Evolutionary conservation across 1,139 yeast genomes (phyloP).

Genomic region (Williopsis jadinii): DNA sequence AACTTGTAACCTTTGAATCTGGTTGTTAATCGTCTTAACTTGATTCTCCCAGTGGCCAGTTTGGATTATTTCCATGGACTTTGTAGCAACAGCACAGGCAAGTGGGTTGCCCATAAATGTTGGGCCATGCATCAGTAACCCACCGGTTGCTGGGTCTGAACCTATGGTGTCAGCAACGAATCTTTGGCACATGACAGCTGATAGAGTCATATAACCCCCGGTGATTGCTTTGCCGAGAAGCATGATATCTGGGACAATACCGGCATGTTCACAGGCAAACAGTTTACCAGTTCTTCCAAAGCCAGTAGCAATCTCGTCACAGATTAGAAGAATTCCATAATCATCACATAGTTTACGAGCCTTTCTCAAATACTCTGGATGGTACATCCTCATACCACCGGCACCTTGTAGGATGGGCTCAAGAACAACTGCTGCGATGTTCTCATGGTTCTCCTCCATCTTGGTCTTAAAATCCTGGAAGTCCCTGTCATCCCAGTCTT

Average conservation of each 20-base stretch:
- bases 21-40: slow-evolving; percentile 19
- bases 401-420: slow-evolving; percentile 34
- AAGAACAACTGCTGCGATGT: slow-evolving; percentile 29
- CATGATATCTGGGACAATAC: slow-evolving; percentile 27
- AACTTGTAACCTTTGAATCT: slow-evolving; percentile 13
- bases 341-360: slow-evolving; percentile 26
- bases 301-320: slow-evolving; percentile 31
- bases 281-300: slow-evolving; percentile 28
- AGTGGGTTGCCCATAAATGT: slow-evolving; percentile 32
- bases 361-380: slow-evolving; percentile 25
- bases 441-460: slow-evolving; percentile 20
- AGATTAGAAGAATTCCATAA: slow-evolving; percentile 25
- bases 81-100: slow-evolving; percentile 28
- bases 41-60: slow-evolving; percentile 21
- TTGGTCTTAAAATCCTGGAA: slow-evolving; percentile 21
- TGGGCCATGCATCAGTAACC: slow-evolving; percentile 28
- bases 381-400: slow-evolving; percentile 29
- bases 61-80: slow-evolving; percentile 25
- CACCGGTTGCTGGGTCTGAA: slow-evolving; percentile 16
- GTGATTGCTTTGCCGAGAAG: slow-evolving; percentile 27
- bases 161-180: slow-evolving; percentile 17
- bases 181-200: slow-evolving; percentile 20
- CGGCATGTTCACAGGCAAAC: slow-evolving; percentile 26
- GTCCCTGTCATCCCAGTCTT: slow-evolving; percentile 17
- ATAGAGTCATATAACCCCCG: slow-evolving; percentile 27